These are phyloP conservation scores for Catharanthus roseus DNA, from an alignment of 257 asterid genomes.

Conservation along the genomic window DNA sequence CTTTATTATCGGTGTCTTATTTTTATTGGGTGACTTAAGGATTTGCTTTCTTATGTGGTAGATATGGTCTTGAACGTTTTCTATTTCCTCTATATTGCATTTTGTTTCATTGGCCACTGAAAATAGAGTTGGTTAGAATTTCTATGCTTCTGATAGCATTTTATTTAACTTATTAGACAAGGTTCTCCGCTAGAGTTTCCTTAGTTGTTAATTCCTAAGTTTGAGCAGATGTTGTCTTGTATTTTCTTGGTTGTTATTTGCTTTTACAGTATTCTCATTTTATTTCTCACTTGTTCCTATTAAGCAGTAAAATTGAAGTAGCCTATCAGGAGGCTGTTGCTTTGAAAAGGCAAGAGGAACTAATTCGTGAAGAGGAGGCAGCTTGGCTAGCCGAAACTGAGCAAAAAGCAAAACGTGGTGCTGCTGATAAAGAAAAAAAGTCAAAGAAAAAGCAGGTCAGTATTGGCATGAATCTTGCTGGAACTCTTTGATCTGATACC, in stretches of 20 bases:
- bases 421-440: constrained; percentile 67
- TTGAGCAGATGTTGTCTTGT: too few species aligned
- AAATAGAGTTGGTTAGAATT: background rate
- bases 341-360: constrained; percentile 90
- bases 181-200: background rate
- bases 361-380: constrained; percentile 92
- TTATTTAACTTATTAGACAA: background rate
- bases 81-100: background rate
- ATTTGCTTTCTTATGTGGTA: background rate
- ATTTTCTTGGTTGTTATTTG: background rate
- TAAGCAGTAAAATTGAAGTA: constrained; percentile 73
- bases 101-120: background rate
- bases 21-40: background rate
- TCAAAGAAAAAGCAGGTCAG: constrained; percentile 61
- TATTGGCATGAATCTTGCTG: background rate
- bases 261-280: background rate
- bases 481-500: background rate
- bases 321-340: constrained; percentile 90
- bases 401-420: constrained; percentile 66
- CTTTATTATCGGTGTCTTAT: background rate
- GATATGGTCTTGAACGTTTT: background rate
- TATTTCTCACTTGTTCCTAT: constrained; percentile 1
- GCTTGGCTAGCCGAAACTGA: constrained; percentile 75
- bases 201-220: background rate
- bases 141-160: background rate